Evolutionary conservation across 306 rosid species (phyloP), one percentile per base, ranked within the genome.

Genomic region (Albizia julibrissin): DNA sequence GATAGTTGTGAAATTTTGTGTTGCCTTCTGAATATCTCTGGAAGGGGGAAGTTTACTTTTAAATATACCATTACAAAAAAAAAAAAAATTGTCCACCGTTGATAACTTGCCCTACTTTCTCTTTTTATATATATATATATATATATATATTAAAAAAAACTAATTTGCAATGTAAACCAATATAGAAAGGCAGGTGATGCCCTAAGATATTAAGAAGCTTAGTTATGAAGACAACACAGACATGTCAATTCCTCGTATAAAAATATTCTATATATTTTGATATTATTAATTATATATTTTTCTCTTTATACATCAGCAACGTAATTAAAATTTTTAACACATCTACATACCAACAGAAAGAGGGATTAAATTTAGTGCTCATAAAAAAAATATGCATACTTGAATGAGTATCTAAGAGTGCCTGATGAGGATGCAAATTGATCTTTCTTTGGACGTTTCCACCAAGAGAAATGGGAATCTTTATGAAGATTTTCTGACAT

Each of bases 391-490:
- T 65, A 11, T 24, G 69, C 90, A 46, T 89, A 93, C 97, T 89
- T 93, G 90, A 89, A 89, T 43, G 92, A 86, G 88, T 93, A 91
- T 85, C 84, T 89, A 34, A 68, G 88, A 77, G 85, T 77, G 80
- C 95, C 95, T 79, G 97, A 85, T n/a, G 81, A 71, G 40, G 97
- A 90, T 83, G 87, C 80, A 84, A 91, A 44, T 26, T 58, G 80
- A 79, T 88, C 91, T 81, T 83, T 91, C 50, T 76, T 90, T 29
- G 76, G 85, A 77, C 82, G 84, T 78, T 76, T 93, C 91, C 94
- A 81, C 88, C 89, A 71, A 79, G 85, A 74, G 10, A 54, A 50
- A 22, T 66, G 89, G 14, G 87, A 77, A 72, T 13, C 84, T 70
- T 81, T 91, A 8, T 79, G 84, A 29, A 46, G 82, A 79, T 54